Evolutionary conservation across 2,329 filamentous ascomycete genomes (phyloP).

Genomic region (Trichoderma arundinaceum): DNA sequence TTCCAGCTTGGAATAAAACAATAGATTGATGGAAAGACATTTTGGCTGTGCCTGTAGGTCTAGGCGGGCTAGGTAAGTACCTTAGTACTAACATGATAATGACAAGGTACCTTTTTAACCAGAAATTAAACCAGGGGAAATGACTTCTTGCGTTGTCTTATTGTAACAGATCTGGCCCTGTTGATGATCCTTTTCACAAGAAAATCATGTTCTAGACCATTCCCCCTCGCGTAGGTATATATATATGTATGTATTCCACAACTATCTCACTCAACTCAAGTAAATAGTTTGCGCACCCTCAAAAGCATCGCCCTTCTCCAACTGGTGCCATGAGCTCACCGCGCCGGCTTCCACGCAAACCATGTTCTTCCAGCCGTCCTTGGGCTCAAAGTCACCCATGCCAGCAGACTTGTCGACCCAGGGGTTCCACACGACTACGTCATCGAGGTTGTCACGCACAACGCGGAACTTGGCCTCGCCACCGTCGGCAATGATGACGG

Average conservation of each 20-base stretch:
- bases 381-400: constrained; percentile 86
- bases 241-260: neutral
- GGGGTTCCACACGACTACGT: constrained; percentile 97
- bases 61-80: too few species aligned
- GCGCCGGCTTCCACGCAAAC: constrained; percentile 90
- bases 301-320: constrained; percentile 77
- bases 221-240: neutral
- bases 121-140: too few species aligned
- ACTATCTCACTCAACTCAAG: constrained; percentile 35
- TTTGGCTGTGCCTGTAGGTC: too few species aligned
- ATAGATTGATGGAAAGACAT: too few species aligned
- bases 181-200: too few species aligned
- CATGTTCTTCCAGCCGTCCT: constrained; percentile 91
- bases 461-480: constrained; percentile 73
- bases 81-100: too few species aligned
- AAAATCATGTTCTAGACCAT: too few species aligned
- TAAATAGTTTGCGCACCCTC: constrained; percentile 65
- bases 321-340: constrained; percentile 79
- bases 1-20: too few species aligned
- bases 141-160: too few species aligned
- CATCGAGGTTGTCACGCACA: constrained; percentile 80
- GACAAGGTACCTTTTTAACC: too few species aligned
- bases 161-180: too few species aligned
- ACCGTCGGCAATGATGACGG: constrained; percentile 65
- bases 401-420: constrained; percentile 83